Evolutionary conservation across 139 green algal species (phyloP).

Genomic region (Chlorella sp.): DNA sequence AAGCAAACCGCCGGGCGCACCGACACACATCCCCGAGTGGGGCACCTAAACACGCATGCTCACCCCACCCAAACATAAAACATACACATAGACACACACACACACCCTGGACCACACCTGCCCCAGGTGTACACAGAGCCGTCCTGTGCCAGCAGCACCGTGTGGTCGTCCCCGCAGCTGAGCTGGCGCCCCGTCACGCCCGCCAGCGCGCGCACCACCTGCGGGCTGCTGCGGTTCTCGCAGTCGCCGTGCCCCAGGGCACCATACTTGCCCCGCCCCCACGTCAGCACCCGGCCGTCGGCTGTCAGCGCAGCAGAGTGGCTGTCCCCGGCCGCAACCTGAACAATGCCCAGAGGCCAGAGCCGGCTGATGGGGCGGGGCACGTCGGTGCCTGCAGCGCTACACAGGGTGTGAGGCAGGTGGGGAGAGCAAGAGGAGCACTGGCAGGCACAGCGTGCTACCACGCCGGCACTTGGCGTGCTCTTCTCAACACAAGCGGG

Average conservation of each 20-base stretch:
- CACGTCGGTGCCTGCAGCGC: not conserved
- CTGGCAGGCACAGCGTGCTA: not conserved
- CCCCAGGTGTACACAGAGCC: slow-evolving; percentile 69
- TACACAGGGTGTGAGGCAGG: not conserved
- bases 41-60: no score
- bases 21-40: not conserved
- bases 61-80: no score
- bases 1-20: not conserved
- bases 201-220: slow-evolving; percentile 49
- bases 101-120: not conserved
- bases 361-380: slow-evolving; percentile 56
- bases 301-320: slow-evolving; percentile 75
- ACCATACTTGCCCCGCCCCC: slow-evolving; percentile 38
- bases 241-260: slow-evolving; percentile 73
- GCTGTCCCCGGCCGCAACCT: slow-evolving; percentile 70
- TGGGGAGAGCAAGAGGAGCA: not conserved
- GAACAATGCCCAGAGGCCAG: slow-evolving; percentile 65
- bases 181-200: slow-evolving; percentile 31
- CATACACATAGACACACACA: not conserved
- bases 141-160: slow-evolving; percentile 47
- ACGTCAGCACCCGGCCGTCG: slow-evolving; percentile 74
- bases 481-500: not conserved
- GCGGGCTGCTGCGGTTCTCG: slow-evolving; percentile 45
- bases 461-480: not conserved
- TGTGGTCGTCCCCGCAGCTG: slow-evolving; percentile 75